These are phyloP conservation scores for Metarhizium brunneum DNA, from an alignment of 2,329 filamentous ascomycete genomes.

Conservation along the genomic window DNA sequence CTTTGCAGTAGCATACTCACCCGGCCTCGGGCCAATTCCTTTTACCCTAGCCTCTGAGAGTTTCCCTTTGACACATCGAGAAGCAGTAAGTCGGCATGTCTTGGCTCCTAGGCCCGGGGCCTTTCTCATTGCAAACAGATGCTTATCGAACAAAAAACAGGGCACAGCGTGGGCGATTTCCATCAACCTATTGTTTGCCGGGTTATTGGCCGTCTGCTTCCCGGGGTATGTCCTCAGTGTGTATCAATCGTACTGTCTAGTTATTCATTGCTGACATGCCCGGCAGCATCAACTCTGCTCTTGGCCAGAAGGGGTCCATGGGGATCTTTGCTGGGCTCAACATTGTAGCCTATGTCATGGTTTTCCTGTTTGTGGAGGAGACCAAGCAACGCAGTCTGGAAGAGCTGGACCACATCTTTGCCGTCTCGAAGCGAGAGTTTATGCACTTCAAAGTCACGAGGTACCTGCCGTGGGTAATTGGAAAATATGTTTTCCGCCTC, in stretches of 20 bases:
- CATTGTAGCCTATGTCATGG: constrained; percentile 33
- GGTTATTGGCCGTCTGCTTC: constrained; percentile 33
- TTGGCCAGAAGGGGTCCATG: constrained; percentile 25
- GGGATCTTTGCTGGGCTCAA: constrained; percentile 39
- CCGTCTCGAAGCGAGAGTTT: constrained; percentile 27
- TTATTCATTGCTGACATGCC: background rate
- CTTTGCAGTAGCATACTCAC: constrained; percentile 33
- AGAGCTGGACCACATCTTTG: constrained; percentile 30
- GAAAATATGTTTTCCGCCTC: constrained; percentile 14
- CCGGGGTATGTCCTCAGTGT: constrained; percentile 14
- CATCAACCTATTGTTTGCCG: constrained; percentile 37
- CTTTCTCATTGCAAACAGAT: background rate
- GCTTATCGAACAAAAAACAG: constrained; percentile 10
- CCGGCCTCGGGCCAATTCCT: constrained; percentile 34
- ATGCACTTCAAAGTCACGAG: constrained; percentile 23
- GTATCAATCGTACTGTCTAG: background rate
- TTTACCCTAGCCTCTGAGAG: constrained; percentile 42
- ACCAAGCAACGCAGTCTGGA: constrained; percentile 30
- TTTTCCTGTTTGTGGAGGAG: constrained; percentile 35
- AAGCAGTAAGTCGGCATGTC: constrained; percentile 22
- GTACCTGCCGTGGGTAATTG: constrained; percentile 27
- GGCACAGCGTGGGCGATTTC: constrained; percentile 38
- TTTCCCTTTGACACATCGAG: constrained; percentile 39
- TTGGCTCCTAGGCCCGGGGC: too few relatives aligned
- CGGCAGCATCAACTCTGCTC: constrained; percentile 12